Evolutionary conservation across 2,329 filamentous ascomycete genomes (phyloP), one percentile per base, ranked within the genome.

Genomic region (Sporothrix euskadiensis): DNA sequence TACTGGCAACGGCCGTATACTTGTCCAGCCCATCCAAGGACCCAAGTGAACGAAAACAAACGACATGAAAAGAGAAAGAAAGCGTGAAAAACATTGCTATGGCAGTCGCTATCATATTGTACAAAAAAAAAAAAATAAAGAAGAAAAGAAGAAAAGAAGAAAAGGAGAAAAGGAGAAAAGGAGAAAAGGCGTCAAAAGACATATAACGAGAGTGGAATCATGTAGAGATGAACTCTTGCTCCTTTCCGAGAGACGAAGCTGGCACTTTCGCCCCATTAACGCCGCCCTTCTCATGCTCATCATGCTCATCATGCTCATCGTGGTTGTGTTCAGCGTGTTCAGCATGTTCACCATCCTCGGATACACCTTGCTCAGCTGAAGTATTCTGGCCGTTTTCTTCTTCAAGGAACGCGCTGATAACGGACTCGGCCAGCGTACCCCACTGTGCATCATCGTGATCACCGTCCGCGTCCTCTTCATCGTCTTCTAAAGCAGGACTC

Each of bases 401-500:
- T 26, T 71, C 68, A 1, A 74, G 30, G 10, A 74, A 73, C 1
- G 74, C 73, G 12, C 70, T 70, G 32, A 72, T 71, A 22, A 73
- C 73, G 7, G 71, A 71, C 57, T 74, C 74, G 41, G 71, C 74
- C 57, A 72, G n/a, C 14, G 66, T 47, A 12, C 71, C 74, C 74
- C 74, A 75, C 16, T 74, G 52, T 0, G 41, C 71, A 14, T 71
- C 74, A 9, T 66, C 71, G 4, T 49, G 41, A 1, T 14, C 22
- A 6, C n/a, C 39, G 5, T 66, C 22, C 12, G 14, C 8, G 4
- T 69, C 52, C 3, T 70, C 73, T 16, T 32, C 69, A 8, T 72
- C 65, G 0, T 59, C 57, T 26, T 56, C 69, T 3, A 49, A 44
- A 7, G 19, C 66, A 35, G 49, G 49, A 10, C 41, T 61, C 7